Base-by-base conservation (phyloP, 129 eudicot species). In the Lactuca saligna region DNA sequence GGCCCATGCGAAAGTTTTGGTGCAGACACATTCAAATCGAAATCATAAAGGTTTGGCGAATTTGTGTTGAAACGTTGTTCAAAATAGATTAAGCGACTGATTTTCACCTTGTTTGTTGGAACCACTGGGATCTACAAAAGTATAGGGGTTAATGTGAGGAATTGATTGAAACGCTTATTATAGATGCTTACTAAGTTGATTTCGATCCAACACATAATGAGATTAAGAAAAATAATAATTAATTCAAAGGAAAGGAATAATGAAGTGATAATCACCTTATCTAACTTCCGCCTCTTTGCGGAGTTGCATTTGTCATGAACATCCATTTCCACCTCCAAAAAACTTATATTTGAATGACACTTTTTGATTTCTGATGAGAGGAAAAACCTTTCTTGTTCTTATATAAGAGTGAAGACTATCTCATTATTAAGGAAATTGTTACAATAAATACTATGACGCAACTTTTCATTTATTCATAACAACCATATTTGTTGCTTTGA, bases 121-220 rank as follows among this genome's bases (percentile, higher is more conserved):
- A 35, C 62, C 50, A n/a, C 20, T 51, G 14, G 62, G 49, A 62
- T 14, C 77, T 72, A 63, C 56, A 63, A 53, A 32, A 51, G 34
- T 35, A 9, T 8, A 61, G 8, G 25, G 38, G 15, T 68, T 38
- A 68, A 5, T 17, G 7, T 10, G 4, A 37, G 49, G 16, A 35
- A 61, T 44, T 7, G 14, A 49, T 7, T 48, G 44, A 48, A 65
- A 65, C 4, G 6, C 16, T 11, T 32, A 8, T 66, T 25, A 20
- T 20, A 50, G 57, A 63, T 25, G 25, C 37, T 3, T 31, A 67
- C 57, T 25, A 48, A 25, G 25, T 48, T 44, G 42, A n/a, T 39
- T 8, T 61, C n/a, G 49, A 61, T 61, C 32, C 48, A 61, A 61
- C 37, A 37, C 37, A 61, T 61, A 44, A 61, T 8, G 3, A 56